A percentile compares a stretch with the other conserved stretches of the same genome.
Evolutionary conservation across 257 asterid genomes (phyloP).

Genomic region (Capsicum chinense): DNA sequence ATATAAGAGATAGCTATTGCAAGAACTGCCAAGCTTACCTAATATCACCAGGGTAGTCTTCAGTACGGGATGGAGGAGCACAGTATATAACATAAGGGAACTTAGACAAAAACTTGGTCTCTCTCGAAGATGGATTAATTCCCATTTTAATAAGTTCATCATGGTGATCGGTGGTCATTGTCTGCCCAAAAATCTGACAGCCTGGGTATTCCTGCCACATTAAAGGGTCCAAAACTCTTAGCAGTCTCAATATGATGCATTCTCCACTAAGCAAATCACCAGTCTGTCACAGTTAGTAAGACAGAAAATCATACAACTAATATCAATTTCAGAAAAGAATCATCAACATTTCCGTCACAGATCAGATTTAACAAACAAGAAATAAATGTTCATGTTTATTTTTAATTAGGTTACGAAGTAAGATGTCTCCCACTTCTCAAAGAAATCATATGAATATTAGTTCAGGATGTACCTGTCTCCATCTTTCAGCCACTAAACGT

Average conservation of each 20-base stretch:
- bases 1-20: constrained; percentile 2
- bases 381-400: constrained; percentile 2
- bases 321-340: constrained; percentile 6
- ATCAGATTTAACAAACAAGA: constrained; percentile 12
- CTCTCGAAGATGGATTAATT: constrained; percentile 73
- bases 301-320: constrained; percentile 9
- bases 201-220: constrained; percentile 73
- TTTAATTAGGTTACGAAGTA: background rate
- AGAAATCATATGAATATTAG: constrained; percentile 19
- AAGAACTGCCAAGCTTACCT: constrained; percentile 50
- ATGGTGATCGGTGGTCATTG: constrained; percentile 79
- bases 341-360: background rate
- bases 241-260: constrained; percentile 19
- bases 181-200: constrained; percentile 79
- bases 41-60: constrained; percentile 86
- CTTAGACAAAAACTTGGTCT: constrained; percentile 48
- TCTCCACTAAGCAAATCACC: background rate
- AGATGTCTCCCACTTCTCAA: constrained; percentile 16
- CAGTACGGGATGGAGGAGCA: constrained; percentile 78
- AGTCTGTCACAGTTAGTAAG: background rate
- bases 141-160: constrained; percentile 78
- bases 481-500: constrained; percentile 85
- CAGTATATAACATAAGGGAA: constrained; percentile 90
- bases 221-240: constrained; percentile 17
- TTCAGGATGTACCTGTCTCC: constrained; percentile 70